Evolutionary conservation across 441 rosid species (phyloP), one percentile per base, ranked within the genome.

Genomic region (Raphanus hybrid): DNA sequence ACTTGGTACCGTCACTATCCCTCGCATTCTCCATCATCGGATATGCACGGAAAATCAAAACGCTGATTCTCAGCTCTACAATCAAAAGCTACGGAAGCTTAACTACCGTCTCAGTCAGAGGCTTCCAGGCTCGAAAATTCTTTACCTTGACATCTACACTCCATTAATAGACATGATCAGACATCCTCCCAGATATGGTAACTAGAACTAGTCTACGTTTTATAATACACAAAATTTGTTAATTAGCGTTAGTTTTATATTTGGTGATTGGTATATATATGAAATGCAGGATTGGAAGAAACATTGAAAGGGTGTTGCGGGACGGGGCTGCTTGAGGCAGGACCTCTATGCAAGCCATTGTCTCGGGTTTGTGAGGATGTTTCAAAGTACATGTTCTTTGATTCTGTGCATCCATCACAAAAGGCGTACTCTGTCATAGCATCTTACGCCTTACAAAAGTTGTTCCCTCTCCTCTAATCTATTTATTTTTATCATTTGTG

Each of bases 291-390:
- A 29, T 82, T 90, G 29, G 69, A 48, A 41, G 87, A 82, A 64
- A 81, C 82, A 26, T 62, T 59, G 43, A 73, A 52, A 69, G 90
- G 93, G 29, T 89, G 93, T 55, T 87, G 91, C 8, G 87, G 90
- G 32, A 65, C 79, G 1, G 92, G 91, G 43, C 9, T 60, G 3
- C 45, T 83, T 2, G 89, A 86, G 64, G 76, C 81, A 16, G 86
- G 86, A 70, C 81, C 84, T 18, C 45, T 82, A 11, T 87, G 93
- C 61, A 58, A 74, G 26, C 64, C 71, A 34, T 6, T 45, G 39
- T 81, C 80, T 67, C 80, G 80, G 73, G 69, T 74, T 3, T 86
- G 90, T 64, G 52, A 3, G 0, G 81, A 87, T 45, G 71, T 84
- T 29, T 83, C 85, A 5, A 52, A 84, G 43, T 82, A 69, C 78